Base-by-base conservation (phyloP, 2,329 filamentous ascomycete species). In the Stachybotrys echinatus region DNA sequence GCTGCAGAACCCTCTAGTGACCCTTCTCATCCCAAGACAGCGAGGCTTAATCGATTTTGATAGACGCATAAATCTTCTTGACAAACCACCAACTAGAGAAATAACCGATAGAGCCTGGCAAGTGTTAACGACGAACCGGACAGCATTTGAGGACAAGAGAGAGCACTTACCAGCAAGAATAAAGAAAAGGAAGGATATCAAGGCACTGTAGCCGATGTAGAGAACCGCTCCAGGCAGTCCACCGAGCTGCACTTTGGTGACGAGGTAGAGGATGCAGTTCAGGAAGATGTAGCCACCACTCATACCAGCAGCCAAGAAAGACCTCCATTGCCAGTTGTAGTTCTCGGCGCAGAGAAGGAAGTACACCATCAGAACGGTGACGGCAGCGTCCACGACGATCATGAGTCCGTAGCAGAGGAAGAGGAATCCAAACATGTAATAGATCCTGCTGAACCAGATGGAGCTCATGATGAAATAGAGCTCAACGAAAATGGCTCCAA, bases 401-500 rank as follows among this genome's bases (percentile, higher is more conserved):
- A 99, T 96, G 46, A 99, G 81, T 12, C 89, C 92, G 64, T 96
- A 99, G 77, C 92, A 96, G 50, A 99, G 80, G 77, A 99, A 99
- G 34, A 99, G 76, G 79, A 99, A 99, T 20, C 94, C 94, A 62
- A 99, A 99, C 94, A 99, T 99, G 80, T 99, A 99, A 78, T 99
- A 99, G 58, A 99, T 94, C 71, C 94, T 90, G 75, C 87, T 92
- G 71, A 95, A 96, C 94, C 94, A 99, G 65, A 99, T 92, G 22
- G 89, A 95, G 72, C 87, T 95, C 89, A 99, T 95, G 75, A 99
- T 96, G 72, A 97, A 97, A 79, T 96, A 97, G 3, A 99, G 84
- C 73, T 99, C 94, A 44, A 97, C 92, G 58, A 97, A 96, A 65
- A 99, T 97, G 54, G 94, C 92, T 44, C 89, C 91, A 62, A 99